These are phyloP conservation scores for Russula sp. DNA, from an alignment of 768 basidiomycete genomes.

Conservation along the genomic window DNA sequence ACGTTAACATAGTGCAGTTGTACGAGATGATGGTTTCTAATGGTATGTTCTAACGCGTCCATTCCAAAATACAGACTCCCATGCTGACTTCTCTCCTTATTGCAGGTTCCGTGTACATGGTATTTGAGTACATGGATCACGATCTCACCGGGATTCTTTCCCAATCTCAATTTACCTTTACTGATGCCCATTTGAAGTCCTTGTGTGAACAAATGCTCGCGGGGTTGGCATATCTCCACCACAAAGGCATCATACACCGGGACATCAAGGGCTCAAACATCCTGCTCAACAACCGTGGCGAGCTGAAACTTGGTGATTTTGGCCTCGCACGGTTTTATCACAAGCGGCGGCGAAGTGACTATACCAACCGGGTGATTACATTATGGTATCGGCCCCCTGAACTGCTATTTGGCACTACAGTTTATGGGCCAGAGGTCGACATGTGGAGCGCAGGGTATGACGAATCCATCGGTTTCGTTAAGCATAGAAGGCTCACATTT, in stretches of 20 bases:
- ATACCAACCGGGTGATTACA: conserved; percentile 99
- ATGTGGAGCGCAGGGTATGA: conserved; percentile 99
- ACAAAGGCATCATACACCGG: conserved; percentile 92
- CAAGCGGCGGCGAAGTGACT: conserved; percentile 82
- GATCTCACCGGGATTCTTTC: conserved; percentile 93
- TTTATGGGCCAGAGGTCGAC: conserved; percentile 96
- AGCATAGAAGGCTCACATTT: background rate
- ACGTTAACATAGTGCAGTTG: conserved; percentile 82
- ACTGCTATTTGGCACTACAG: conserved; percentile 87
- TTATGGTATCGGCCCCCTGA: conserved; percentile 98
- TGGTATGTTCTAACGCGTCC: conserved; percentile 44
- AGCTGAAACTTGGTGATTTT: conserved; percentile 95
- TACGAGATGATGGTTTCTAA: conserved; percentile 99
- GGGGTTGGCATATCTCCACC: conserved; percentile 91
- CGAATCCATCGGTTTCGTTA: background rate
- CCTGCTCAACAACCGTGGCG: conserved; percentile 81
- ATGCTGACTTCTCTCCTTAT: background rate
- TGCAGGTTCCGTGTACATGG: conserved; percentile 94
- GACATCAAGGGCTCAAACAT: conserved; percentile 99
- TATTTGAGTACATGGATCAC: conserved; percentile 99
- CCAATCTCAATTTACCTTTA: conserved; percentile 81
- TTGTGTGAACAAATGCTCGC: conserved; percentile 93
- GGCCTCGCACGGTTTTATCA: conserved; percentile 95
- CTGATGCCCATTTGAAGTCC: conserved; percentile 87
- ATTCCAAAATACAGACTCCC: conserved; percentile 11